These are phyloP conservation scores for Endocalyx cinctus DNA, from an alignment of 2,329 filamentous ascomycete species.

Conservation along the genomic window DNA sequence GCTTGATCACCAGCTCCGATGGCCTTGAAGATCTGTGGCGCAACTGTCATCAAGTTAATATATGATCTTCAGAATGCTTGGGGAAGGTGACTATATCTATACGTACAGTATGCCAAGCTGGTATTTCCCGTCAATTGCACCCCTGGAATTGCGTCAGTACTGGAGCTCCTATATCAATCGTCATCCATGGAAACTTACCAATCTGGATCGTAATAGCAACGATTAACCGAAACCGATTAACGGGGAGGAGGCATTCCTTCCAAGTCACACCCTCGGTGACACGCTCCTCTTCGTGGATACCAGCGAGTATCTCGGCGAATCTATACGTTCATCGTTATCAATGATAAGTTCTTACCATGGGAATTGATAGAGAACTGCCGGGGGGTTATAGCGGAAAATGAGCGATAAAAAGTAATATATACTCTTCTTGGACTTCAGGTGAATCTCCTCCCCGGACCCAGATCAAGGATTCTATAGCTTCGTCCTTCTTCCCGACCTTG, in stretches of 20 bases:
- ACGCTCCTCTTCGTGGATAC: slow-evolving; percentile 42
- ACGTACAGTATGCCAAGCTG: slow-evolving; percentile 42
- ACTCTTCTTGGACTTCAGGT: slow-evolving; percentile 31
- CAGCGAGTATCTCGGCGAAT: slow-evolving; percentile 37
- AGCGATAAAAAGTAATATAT: no score
- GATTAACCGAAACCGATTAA: slow-evolving; percentile 43
- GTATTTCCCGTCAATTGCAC: slow-evolving; percentile 47
- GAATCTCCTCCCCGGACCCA: slow-evolving; percentile 47
- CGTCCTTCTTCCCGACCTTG: slow-evolving; percentile 38
- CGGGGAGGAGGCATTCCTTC: slow-evolving; percentile 41
- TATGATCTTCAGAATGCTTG: neutral
- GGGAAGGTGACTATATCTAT: neutral
- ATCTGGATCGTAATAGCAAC: slow-evolving; percentile 47
- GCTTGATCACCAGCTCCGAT: slow-evolving; percentile 43
- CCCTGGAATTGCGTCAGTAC: slow-evolving; percentile 8
- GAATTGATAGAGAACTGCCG: no score
- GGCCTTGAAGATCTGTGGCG: slow-evolving; percentile 46
- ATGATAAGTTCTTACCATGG: no score
- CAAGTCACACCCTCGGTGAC: slow-evolving; percentile 40
- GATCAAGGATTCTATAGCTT: slow-evolving; percentile 42
- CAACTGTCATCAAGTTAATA: slow-evolving; percentile 23
- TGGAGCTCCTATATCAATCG: neutral
- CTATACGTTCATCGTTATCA: slow-evolving; percentile 16
- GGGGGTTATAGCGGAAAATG: neutral
- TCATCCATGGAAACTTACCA: slow-evolving; percentile 20